Conservation (phyloP, 805 yeast species). For the Ogataea nonfermentans region DNA sequence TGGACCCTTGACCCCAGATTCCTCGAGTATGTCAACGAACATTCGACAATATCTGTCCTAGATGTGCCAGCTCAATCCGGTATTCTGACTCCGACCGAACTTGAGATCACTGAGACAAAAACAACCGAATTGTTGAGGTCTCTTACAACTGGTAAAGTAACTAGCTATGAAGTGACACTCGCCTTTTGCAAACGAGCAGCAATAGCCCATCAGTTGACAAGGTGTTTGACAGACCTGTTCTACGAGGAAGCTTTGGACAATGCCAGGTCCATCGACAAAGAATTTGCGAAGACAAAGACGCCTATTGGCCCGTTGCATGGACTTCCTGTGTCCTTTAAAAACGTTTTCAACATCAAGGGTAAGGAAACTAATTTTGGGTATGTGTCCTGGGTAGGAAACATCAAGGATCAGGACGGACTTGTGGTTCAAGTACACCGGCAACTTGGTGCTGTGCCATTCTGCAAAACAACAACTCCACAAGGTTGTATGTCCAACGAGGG, state of each 20-base stretch:
- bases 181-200: slow-evolving; percentile 34
- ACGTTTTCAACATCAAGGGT: slow-evolving; percentile 41
- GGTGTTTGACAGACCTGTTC: slow-evolving; percentile 28
- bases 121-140: slow-evolving; percentile 8
- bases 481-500: slow-evolving; percentile 58
- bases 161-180: slow-evolving; percentile 20
- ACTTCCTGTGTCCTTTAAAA: slow-evolving; percentile 52
- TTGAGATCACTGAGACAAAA: slow-evolving; percentile 19
- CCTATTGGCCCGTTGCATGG: slow-evolving; percentile 28
- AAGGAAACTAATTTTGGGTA: slow-evolving; percentile 27
- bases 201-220: slow-evolving; percentile 27
- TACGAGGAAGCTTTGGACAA: slow-evolving; percentile 23
- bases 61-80: slow-evolving; percentile 14
- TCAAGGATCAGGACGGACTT: slow-evolving; percentile 10
- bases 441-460: slow-evolving; percentile 40
- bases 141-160: slow-evolving; percentile 16
- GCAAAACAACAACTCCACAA: slow-evolving; percentile 53
- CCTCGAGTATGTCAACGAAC: slow-evolving; percentile 5
- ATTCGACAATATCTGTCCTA: slow-evolving; percentile 9
- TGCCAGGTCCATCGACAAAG: slow-evolving; percentile 23
- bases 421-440: slow-evolving; percentile 22
- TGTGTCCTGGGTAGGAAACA: slow-evolving; percentile 13
- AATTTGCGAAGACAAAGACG: slow-evolving; percentile 15
- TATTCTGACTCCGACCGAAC: slow-evolving; percentile 12
- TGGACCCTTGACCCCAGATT: slow-evolving; percentile 13